Conservation (phyloP, 2,329 filamentous ascomycete genomes). For the Tolypocladium pustulatum region DNA sequence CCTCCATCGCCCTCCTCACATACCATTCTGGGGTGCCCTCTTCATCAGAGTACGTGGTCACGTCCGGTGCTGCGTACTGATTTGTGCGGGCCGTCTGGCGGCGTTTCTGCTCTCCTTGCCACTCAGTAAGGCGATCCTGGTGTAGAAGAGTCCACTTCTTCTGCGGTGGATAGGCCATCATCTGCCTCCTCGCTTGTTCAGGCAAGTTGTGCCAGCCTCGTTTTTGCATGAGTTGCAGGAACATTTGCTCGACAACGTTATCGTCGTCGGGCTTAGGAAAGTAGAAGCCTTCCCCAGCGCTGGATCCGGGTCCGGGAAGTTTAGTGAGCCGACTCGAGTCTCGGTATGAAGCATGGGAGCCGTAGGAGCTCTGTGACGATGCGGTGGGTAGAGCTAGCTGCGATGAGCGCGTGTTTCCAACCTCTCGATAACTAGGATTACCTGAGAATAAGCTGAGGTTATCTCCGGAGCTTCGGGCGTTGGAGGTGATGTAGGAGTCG, state of each 20-base stretch:
- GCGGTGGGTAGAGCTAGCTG: constrained; percentile 41
- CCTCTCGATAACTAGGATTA: constrained; percentile 35
- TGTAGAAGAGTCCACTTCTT: constrained; percentile 98
- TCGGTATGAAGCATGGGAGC: constrained; percentile 35
- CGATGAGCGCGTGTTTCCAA: constrained; percentile 18
- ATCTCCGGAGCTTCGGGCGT: constrained; percentile 44
- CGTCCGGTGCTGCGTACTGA: constrained; percentile 57
- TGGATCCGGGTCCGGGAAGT: constrained; percentile 25
- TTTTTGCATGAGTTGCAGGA: constrained; percentile 91
- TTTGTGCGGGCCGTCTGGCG: constrained; percentile 63
- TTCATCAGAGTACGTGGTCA: constrained; percentile 75
- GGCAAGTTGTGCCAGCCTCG: constrained; percentile 95
- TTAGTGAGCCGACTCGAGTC: constrained; percentile 49
- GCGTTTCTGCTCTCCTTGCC: constrained; percentile 88
- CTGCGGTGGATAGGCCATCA: constrained; percentile 85
- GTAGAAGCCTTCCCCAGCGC: constrained; percentile 40
- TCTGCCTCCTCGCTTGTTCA: constrained; percentile 87
- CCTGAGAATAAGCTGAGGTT: constrained; percentile 47
- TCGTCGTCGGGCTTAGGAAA: constrained; percentile 71
- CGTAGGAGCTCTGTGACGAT: constrained; percentile 45
- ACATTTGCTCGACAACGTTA: constrained; percentile 79
- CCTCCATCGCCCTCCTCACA: constrained; percentile 92
- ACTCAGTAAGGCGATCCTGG: constrained; percentile 87
- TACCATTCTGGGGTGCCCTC: constrained; percentile 98
- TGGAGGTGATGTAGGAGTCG: constrained; percentile 52